A percentile compares a stretch with the other conserved stretches of the same genome.
Evolutionary conservation across 2,329 filamentous ascomycete genomes (phyloP).

Genomic region (Didymella sp.): DNA sequence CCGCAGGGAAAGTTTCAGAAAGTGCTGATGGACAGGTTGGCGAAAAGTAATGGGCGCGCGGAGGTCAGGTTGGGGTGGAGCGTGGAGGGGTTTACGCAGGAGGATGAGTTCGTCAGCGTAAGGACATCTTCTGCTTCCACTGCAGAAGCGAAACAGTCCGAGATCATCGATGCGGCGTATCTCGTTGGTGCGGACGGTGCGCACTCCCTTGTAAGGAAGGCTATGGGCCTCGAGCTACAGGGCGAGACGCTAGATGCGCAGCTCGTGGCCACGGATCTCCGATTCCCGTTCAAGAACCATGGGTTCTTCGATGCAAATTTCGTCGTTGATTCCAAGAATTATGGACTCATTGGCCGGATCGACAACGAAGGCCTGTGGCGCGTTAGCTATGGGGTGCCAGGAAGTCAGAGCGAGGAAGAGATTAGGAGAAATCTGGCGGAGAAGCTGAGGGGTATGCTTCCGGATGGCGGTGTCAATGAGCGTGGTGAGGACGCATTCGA

Average conservation of each 20-base stretch:
- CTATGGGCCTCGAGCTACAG: slow-evolving; percentile 30
- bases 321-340: slow-evolving; percentile 48
- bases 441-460: slow-evolving; percentile 44
- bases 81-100: slow-evolving; percentile 16
- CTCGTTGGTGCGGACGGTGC: slow-evolving; percentile 45
- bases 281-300: slow-evolving; percentile 47
- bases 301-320: slow-evolving; percentile 53
- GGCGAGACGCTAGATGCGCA: slow-evolving; percentile 48
- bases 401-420: slow-evolving; percentile 37
- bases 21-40: slow-evolving; percentile 33
- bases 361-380: slow-evolving; percentile 50
- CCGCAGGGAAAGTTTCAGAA: slow-evolving; percentile 45
- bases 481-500: slow-evolving; percentile 33
- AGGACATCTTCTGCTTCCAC: background rate
- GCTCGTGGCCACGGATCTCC: slow-evolving; percentile 50
- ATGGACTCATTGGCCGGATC: slow-evolving; percentile 49
- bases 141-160: background rate
- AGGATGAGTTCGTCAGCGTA: background rate
- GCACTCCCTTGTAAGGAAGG: slow-evolving; percentile 32
- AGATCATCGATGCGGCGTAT: slow-evolving; percentile 34
- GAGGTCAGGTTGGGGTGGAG: slow-evolving; percentile 32
- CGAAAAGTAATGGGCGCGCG: slow-evolving; percentile 10
- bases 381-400: slow-evolving; percentile 51
- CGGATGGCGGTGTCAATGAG: slow-evolving; percentile 29
- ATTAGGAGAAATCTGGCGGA: slow-evolving; percentile 36